These are phyloP conservation scores for Russula sp. DNA, from an alignment of 768 basidiomycete species.

Conservation along the genomic window DNA sequence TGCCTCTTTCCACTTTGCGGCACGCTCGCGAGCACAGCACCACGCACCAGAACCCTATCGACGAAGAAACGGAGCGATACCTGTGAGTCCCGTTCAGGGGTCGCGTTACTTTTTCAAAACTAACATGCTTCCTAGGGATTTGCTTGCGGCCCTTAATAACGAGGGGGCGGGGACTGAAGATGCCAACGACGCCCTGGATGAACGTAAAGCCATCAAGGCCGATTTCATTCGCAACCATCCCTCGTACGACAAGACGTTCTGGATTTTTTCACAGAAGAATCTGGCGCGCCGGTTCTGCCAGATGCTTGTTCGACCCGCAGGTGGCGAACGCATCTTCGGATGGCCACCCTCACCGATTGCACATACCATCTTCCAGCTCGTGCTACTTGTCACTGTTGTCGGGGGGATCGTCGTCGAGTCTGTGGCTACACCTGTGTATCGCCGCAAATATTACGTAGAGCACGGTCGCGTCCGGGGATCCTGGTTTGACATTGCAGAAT, in stretches of 20 bases:
- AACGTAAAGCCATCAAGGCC: slow-evolving; percentile 68
- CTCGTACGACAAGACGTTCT: slow-evolving; percentile 84
- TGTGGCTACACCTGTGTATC: slow-evolving; percentile 79
- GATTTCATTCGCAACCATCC: slow-evolving; percentile 89
- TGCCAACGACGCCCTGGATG: slow-evolving; percentile 54
- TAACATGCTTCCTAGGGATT: slow-evolving; percentile 43
- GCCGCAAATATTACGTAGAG: slow-evolving; percentile 57
- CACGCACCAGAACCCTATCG: slow-evolving; percentile 30
- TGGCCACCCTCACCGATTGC: slow-evolving; percentile 54
- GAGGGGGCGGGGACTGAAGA: slow-evolving; percentile 47
- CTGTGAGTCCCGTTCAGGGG: slow-evolving; percentile 43
- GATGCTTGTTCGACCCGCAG: slow-evolving; percentile 71
- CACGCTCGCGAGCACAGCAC: slow-evolving; percentile 32
- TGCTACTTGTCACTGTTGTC: slow-evolving; percentile 69
- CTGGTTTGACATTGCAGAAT: slow-evolving; percentile 87
- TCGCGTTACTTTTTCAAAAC: neutral
- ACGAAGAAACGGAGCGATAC: slow-evolving; percentile 67
- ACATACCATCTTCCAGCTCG: slow-evolving; percentile 66
- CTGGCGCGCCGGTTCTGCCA: slow-evolving; percentile 71
- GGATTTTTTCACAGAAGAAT: slow-evolving; percentile 81
- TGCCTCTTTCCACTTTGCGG: slow-evolving; percentile 55
- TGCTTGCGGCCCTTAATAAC: slow-evolving; percentile 59
- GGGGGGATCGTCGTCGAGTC: slow-evolving; percentile 78
- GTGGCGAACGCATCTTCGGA: slow-evolving; percentile 88
- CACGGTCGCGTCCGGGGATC: slow-evolving; percentile 58